Percentiles rank a stretch among this genome's conserved stretches.
phyloP scores from a whole-genome alignment of 345 rosid species.

The Zanthoxylum bungeanum region DNA sequence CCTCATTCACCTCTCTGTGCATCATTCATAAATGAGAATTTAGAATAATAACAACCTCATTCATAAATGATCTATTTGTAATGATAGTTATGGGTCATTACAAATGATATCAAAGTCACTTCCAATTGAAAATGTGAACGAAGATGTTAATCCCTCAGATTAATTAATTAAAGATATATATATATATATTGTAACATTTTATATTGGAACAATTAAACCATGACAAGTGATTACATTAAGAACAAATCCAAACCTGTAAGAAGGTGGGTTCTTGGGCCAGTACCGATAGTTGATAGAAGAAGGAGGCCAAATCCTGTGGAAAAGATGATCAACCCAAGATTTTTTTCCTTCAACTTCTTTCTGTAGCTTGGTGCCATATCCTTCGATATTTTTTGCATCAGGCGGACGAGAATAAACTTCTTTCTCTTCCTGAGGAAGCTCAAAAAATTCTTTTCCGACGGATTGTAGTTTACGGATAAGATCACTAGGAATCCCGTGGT shows the following conservation, averaged over 20 bases:
- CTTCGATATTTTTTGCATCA: slow-evolving; percentile 46
- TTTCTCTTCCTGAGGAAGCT: slow-evolving; percentile 63
- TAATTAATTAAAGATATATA: no score
- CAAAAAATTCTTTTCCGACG: slow-evolving; percentile 65
- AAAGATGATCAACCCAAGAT: slow-evolving; percentile 82
- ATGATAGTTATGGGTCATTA: no score
- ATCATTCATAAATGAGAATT: no score
- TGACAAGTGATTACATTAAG: no score
- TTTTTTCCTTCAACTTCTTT: slow-evolving; percentile 53
- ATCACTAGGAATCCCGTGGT: slow-evolving; percentile 54
- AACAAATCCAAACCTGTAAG: slow-evolving; percentile 64
- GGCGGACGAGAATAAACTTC: slow-evolving; percentile 49
- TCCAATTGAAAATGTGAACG: no score
- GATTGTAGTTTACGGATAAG: slow-evolving; percentile 42
- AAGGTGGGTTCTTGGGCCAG: slow-evolving; percentile 75
- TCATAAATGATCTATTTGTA: no score
- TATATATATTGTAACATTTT: no score
- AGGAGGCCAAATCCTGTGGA: slow-evolving; percentile 83
- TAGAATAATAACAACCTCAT: no score
- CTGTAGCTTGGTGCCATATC: slow-evolving; percentile 62
- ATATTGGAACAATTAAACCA: no score
- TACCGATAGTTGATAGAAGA: slow-evolving; percentile 45
- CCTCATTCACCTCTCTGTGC: slow-evolving; percentile 73
- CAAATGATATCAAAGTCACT: no score
- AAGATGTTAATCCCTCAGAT: no score